Conservation (phyloP, 2,329 filamentous ascomycete genomes). For the Colletotrichum somersetense region DNA sequence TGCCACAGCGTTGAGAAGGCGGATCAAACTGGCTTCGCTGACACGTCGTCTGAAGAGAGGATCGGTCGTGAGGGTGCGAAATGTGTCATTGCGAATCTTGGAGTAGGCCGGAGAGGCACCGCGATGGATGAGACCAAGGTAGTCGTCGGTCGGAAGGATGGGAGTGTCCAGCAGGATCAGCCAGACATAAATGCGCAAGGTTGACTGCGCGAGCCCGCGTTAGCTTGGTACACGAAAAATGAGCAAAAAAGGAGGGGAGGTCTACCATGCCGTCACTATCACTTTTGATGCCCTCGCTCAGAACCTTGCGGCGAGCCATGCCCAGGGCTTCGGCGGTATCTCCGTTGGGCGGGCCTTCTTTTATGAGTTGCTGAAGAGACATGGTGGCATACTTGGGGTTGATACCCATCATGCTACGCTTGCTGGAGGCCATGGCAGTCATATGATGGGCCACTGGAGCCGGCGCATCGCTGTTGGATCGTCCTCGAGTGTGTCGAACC, state of each 20-base stretch:
- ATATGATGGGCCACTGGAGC: slow-evolving; percentile 53
- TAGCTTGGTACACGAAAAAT: not conserved
- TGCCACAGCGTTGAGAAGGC: slow-evolving; percentile 92
- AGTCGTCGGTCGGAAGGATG: slow-evolving; percentile 86
- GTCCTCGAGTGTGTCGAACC: slow-evolving; percentile 66
- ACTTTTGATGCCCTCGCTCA: slow-evolving; percentile 81
- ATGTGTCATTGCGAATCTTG: slow-evolving; percentile 98
- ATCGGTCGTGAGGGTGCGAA: slow-evolving; percentile 95
- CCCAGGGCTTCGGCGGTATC: slow-evolving; percentile 73
- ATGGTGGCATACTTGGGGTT: slow-evolving; percentile 64
- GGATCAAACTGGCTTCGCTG: slow-evolving; percentile 93
- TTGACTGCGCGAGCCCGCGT: slow-evolving; percentile 70
- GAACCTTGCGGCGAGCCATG: slow-evolving; percentile 78
- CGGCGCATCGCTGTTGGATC: slow-evolving; percentile 81
- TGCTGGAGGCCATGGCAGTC: slow-evolving; percentile 52
- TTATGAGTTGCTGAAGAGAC: slow-evolving; percentile 80
- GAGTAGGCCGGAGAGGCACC: slow-evolving; percentile 94
- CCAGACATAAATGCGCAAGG: slow-evolving; percentile 95
- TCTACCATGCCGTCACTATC: slow-evolving; percentile 84
- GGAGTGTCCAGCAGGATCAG: slow-evolving; percentile 91
- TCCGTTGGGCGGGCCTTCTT: slow-evolving; percentile 82
- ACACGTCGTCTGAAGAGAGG: slow-evolving; percentile 96
- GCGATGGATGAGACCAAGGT: slow-evolving; percentile 90
- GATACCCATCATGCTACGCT: slow-evolving; percentile 49
- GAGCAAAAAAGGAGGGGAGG: not conserved